Evolutionary conservation across 1,284 basidiomycete genomes (phyloP).

Genomic region (Coniferiporia weirii): DNA sequence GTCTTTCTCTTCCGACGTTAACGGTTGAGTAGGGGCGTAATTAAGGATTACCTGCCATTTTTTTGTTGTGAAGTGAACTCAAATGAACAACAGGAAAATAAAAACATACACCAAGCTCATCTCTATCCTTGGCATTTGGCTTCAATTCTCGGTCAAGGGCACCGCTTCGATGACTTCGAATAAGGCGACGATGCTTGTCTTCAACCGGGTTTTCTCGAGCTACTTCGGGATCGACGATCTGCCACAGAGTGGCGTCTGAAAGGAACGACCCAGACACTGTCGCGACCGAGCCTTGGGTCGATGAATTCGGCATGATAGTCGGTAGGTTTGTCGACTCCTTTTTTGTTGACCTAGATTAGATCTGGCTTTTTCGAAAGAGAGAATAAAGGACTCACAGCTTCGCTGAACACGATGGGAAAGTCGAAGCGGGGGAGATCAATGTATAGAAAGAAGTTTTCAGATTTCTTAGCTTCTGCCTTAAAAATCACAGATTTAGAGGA

Average conservation of each 20-base stretch:
- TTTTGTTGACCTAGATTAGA: neutral
- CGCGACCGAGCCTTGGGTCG: constrained; percentile 33
- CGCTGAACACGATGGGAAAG: constrained; percentile 95
- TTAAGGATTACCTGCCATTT: constrained; percentile 76
- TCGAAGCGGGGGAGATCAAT: constrained; percentile 97
- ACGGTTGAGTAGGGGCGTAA: constrained; percentile 84
- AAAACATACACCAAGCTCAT: constrained; percentile 80
- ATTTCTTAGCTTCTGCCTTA: constrained; percentile 83
- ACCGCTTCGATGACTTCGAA: constrained; percentile 91
- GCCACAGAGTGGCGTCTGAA: constrained; percentile 74
- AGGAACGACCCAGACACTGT: constrained; percentile 46
- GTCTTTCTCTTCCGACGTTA: constrained; percentile 92
- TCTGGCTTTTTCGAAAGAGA: constrained; percentile 18
- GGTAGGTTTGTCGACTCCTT: constrained; percentile 23
- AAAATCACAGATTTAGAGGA: neutral
- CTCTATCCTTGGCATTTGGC: constrained; percentile 91
- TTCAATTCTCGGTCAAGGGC: constrained; percentile 95
- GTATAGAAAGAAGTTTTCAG: constrained; percentile 87
- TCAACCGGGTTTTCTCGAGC: constrained; percentile 93
- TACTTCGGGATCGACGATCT: constrained; percentile 89
- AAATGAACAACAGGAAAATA: neutral
- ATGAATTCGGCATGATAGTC: constrained; percentile 33
- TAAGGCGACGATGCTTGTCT: constrained; percentile 91
- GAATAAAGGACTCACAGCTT: constrained; percentile 51
- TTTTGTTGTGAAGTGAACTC: neutral